Base-by-base conservation (phyloP, 495 filamentous ascomycete genomes). In the Penicillium salamii region DNA sequence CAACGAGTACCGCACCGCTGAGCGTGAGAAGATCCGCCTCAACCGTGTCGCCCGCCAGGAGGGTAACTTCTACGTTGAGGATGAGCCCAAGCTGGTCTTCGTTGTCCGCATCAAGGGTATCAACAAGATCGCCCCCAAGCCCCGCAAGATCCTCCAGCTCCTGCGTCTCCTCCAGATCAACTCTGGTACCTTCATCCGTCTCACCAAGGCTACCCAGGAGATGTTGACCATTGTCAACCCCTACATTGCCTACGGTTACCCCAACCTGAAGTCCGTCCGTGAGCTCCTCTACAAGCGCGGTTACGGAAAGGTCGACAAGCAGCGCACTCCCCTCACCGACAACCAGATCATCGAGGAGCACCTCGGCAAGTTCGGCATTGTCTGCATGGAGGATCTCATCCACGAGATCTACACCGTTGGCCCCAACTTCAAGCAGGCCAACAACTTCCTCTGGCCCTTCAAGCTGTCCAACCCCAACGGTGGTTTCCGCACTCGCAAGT, bases 71-170 rank as follows among this genome's bases (percentile, higher is more conserved):
- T 89, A 93, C 77, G 86, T 98, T 59, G 83, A 87, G 49, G 91
- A 87, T 50, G 90, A 98, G 85, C 81, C 88, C 73, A 96, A 96
- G 82, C 80, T 98, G 56, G 89, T 91, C 84, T 98, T 98, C 75
- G 86, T 98, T 67, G 76, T 97, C 79, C 95, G 93, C 77, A 97
- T 98, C 84, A 98, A 98, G 88, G 93, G 93, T 95, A 98, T 98
- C 90, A 97, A 97, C 87, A 97, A 98, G 87, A 97, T 98, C 61
- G 83, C 93, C 69, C 93, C 93, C 66, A 97, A 98, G 87, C 95
- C 95, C 75, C 90, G 95, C 80, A 97, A 98, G 87, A 97, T 96
- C 67, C 84, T 98, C 56, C 93, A 97, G 78, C 88, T 98, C 36
- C 91, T 98, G 69, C 92, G 93, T 78, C 88, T 98, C 57, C 85